Evolutionary conservation across 176 grass and related monocot genomes (phyloP).

Genomic region (Oryza nivara): DNA sequence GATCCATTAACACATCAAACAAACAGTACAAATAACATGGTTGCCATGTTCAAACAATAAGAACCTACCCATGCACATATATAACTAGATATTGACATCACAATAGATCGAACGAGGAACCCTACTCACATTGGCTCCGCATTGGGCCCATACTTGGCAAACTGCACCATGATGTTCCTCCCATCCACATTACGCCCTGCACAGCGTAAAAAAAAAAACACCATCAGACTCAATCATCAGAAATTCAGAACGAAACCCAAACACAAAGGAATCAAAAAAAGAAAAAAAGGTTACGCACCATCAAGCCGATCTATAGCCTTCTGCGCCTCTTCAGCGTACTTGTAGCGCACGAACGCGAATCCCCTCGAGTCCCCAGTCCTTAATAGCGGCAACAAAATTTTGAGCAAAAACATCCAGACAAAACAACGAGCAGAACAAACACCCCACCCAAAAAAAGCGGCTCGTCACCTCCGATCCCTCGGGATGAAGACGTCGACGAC

Average conservation of each 20-base stretch:
- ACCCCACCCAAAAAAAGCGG: too few species aligned
- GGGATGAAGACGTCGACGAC: slow-evolving; percentile 98
- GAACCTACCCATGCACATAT: neutral
- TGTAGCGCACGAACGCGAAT: slow-evolving; percentile 95
- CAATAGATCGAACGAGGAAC: neutral
- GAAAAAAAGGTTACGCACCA: slow-evolving; percentile 39
- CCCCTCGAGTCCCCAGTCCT: slow-evolving; percentile 91
- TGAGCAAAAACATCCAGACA: neutral
- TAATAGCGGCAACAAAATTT: neutral
- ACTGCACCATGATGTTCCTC: slow-evolving; percentile 98
- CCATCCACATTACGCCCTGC: slow-evolving; percentile 89
- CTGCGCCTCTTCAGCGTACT: slow-evolving; percentile 92
- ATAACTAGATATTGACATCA: neutral
- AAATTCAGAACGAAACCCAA: neutral
- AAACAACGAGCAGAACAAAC: neutral
- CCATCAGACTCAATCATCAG: neutral
- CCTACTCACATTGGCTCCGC: slow-evolving; percentile 89
- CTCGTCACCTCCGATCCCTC: slow-evolving; percentile 78
- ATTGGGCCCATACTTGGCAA: slow-evolving; percentile 99
- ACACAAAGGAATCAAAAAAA: neutral
- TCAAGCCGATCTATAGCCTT: slow-evolving; percentile 93
- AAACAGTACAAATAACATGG: neutral
- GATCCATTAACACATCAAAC: neutral
- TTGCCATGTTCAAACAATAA: neutral
- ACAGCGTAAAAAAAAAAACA: neutral